Conservation (phyloP, 495 filamentous ascomycete genomes). For the Darksidea phi region DNA sequence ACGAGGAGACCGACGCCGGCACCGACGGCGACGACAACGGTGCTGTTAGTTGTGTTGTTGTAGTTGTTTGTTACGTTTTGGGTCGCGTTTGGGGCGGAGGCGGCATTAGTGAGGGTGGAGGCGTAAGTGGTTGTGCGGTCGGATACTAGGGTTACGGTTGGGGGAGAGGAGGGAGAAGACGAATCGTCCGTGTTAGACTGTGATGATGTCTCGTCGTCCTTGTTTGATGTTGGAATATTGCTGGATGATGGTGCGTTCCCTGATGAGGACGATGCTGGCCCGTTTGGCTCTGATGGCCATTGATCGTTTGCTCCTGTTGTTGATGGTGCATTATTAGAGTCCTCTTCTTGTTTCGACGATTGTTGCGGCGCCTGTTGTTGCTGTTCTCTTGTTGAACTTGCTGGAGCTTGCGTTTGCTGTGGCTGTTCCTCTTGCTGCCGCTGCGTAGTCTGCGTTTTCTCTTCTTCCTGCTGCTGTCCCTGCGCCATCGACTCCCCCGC, state of each 20-base stretch:
- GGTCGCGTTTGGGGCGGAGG: conserved; percentile 1
- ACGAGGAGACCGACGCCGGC: conserved; percentile 6
- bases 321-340: too few relatives aligned
- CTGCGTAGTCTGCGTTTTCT: neutral
- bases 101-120: neutral
- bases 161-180: neutral
- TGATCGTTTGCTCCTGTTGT: too few relatives aligned
- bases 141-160: neutral
- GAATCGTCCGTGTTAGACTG: neutral
- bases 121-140: neutral
- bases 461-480: neutral
- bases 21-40: conserved; percentile 7
- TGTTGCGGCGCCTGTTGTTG: too few relatives aligned
- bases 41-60: conserved; percentile 4
- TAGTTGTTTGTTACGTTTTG: neutral
- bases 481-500: neutral
- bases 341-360: too few relatives aligned
- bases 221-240: too few relatives aligned
- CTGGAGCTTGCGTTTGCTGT: neutral
- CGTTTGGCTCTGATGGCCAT: too few relatives aligned
- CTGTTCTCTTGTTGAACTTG: too few relatives aligned
- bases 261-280: too few relatives aligned
- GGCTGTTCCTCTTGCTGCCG: neutral
- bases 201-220: neutral
- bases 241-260: too few relatives aligned